Percentiles rank a stretch among this genome's conserved stretches.
Evolutionary conservation across 2,329 filamentous ascomycete species (phyloP).

Genomic region (Colletotrichum sansevieriae): DNA sequence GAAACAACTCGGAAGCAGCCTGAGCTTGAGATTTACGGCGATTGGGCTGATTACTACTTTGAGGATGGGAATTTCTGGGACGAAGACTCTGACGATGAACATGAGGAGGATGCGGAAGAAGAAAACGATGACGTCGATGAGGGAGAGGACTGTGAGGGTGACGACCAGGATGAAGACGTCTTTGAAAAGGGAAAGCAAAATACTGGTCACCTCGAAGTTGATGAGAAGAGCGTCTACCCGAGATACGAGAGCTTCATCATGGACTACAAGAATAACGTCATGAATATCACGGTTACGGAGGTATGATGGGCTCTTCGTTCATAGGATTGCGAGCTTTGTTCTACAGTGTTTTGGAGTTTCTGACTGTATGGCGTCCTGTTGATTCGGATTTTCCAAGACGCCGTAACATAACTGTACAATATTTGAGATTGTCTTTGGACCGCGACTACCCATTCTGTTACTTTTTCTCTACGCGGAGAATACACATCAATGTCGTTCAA

Average conservation of each 20-base stretch:
- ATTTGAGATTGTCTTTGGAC: background rate
- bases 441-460: constrained; percentile 21
- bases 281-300: constrained; percentile 30
- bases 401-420: constrained; percentile 7
- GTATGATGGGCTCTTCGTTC: constrained; percentile 3
- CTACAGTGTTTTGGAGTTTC: background rate
- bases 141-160: background rate
- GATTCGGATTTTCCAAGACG: background rate
- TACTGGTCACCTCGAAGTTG: background rate
- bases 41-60: constrained; percentile 44
- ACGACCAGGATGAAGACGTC: background rate
- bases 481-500: background rate
- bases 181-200: constrained; percentile 11
- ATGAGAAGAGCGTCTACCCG: constrained; percentile 21
- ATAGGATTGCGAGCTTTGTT: background rate
- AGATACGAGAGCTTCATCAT: constrained; percentile 40
- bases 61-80: constrained; percentile 39
- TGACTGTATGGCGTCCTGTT: constrained; percentile 3
- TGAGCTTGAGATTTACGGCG: constrained; percentile 39
- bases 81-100: background rate
- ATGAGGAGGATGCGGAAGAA: background rate
- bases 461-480: background rate
- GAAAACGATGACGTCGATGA: constrained; percentile 5
- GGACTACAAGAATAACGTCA: constrained; percentile 38
- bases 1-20: background rate